phyloP scores from a whole-genome alignment of 306 rosid genomes.

The Cicer pinnatifidum region DNA sequence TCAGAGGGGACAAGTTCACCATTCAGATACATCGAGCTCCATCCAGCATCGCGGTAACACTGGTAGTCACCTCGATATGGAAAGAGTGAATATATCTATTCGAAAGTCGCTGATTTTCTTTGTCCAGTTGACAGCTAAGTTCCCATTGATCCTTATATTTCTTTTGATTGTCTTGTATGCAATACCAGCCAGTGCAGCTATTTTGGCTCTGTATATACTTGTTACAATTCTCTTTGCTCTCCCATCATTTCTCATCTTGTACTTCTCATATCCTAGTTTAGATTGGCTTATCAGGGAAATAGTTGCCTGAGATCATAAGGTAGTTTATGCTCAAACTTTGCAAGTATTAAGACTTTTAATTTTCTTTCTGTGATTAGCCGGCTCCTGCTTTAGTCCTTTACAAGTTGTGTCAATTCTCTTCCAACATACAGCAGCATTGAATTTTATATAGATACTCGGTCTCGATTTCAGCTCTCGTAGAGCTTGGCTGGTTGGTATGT shows the following conservation, averaged over 20 bases:
- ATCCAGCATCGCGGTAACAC: slow-evolving; percentile 45
- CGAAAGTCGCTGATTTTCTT: slow-evolving; percentile 75
- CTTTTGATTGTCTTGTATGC: slow-evolving; percentile 83
- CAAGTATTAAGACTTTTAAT: slow-evolving; percentile 46
- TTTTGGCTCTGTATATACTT: slow-evolving; percentile 82
- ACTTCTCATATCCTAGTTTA: slow-evolving; percentile 94
- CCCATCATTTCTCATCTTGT: slow-evolving; percentile 86
- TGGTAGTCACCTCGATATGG: slow-evolving; percentile 58
- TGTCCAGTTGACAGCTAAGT: slow-evolving; percentile 87
- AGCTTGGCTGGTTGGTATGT: slow-evolving; percentile 33
- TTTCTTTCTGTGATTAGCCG: slow-evolving; percentile 47
- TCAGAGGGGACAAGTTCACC: slow-evolving; percentile 68
- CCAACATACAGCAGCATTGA: slow-evolving; percentile 15
- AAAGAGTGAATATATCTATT: slow-evolving; percentile 59
- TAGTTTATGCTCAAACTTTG: slow-evolving; percentile 36
- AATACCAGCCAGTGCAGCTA: slow-evolving; percentile 91
- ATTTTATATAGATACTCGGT: not conserved
- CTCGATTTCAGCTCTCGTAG: slow-evolving; percentile 43
- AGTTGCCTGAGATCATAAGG: slow-evolving; percentile 55
- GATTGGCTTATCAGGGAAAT: slow-evolving; percentile 98
- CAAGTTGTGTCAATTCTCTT: slow-evolving; percentile 42
- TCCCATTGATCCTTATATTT: slow-evolving; percentile 85
- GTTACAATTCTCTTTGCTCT: slow-evolving; percentile 85
- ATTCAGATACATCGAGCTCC: slow-evolving; percentile 51
- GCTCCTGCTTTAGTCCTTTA: slow-evolving; percentile 39